Base-by-base conservation (phyloP, 495 filamentous ascomycete genomes). In the Penicillium alfredii region DNA sequence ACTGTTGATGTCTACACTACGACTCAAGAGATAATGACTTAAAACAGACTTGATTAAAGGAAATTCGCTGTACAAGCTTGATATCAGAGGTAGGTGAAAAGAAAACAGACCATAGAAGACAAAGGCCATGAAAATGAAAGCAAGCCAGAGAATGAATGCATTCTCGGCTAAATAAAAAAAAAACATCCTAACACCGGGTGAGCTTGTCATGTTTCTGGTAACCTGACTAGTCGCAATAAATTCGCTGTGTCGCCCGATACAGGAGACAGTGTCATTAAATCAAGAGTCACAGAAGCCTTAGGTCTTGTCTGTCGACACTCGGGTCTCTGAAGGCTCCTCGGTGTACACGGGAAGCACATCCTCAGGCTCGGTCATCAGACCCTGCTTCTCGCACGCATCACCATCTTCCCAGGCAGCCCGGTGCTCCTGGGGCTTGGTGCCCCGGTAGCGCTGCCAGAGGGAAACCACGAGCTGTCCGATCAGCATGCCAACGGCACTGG, bases 401-500 rank as follows among this genome's bases (percentile, higher is more conserved):
- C 64, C 66, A 17, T 60, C 40, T 33, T 68, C 65, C 40, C 48
- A 53, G 22, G 49, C 54, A 32, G 55, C 53, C 37, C 44, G 45
- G 23, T 60, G 51, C 23, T 56, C 53, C 32, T 56, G 41, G 12
- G 45, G 30, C 20, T 49, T 44, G 35, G 49, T 42, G 27, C 58
- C 62, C 38, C 66, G 63, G 49, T 61, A 63, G 26, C 67, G 64
- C 32, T 60, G 59, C 72, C 72, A 76, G 32, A 74, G 17, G 55
- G 66, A 73, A 14, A 74, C 57, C 19, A 69, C 56, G 10, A 60
- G 38, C 53, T 76, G 69, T 25, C 71, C 72, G 11, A 73, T 60
- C 22, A 74, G 45, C 71, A 74, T 76, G 30, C 72, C 72, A 20
- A 76, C 48, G n/a, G 66, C 68, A 35, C 67, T 68, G 24, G 72